phyloP scores from a whole-genome alignment of 495 filamentous ascomycete genomes.

The Penicillium malachiteum region DNA sequence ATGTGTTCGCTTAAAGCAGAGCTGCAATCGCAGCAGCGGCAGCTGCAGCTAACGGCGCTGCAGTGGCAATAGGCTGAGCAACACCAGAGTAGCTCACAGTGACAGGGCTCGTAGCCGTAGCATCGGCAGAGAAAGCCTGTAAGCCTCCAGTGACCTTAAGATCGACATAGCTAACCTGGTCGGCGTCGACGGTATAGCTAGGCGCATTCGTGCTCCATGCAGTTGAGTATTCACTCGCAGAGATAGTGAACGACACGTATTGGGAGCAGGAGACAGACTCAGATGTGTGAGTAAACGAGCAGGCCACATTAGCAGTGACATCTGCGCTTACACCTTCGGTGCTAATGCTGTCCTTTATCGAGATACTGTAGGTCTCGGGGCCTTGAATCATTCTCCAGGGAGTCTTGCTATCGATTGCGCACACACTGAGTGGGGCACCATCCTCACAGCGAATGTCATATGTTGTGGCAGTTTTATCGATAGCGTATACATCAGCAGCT shows the following conservation, averaged over 20 bases:
- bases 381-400: constrained; percentile 1
- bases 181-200: not conserved
- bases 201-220: not conserved
- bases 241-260: not conserved
- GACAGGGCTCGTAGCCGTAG: not conserved
- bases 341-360: not conserved
- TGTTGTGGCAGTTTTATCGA: constrained; percentile 2
- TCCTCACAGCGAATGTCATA: not conserved
- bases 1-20: not conserved
- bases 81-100: not conserved
- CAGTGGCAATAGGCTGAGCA: not conserved
- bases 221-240: not conserved
- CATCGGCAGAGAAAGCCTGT: not conserved
- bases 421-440: not conserved
- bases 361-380: not conserved
- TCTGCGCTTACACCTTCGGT: not conserved
- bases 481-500: not conserved
- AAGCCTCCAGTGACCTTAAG: constrained; percentile 3
- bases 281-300: not conserved
- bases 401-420: not conserved
- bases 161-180: not conserved
- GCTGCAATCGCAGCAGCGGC: not conserved
- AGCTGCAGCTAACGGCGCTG: constrained; percentile 1
- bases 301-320: not conserved
- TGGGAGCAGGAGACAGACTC: not conserved